phyloP scores from a whole-genome alignment of 2,329 filamentous ascomycete species.

The Alternaria sp. region DNA sequence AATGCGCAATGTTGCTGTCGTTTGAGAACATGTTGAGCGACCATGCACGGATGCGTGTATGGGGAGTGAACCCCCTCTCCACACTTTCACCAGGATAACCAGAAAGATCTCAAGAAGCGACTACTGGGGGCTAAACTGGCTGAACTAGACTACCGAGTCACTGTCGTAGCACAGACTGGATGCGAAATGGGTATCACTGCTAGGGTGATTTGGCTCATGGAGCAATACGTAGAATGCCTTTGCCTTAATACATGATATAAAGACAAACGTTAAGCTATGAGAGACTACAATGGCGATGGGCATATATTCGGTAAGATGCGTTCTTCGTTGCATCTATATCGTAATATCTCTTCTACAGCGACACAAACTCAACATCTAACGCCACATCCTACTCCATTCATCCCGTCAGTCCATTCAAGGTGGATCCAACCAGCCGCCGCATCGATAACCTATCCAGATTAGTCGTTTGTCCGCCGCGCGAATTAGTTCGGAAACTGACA shows the following conservation, averaged over 20 bases:
- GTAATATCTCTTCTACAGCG: background rate
- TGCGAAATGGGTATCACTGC: background rate
- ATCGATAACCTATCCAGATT: background rate
- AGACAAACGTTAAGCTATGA: background rate
- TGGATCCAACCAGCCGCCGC: background rate
- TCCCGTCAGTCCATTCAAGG: background rate
- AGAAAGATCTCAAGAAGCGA: fast-evolving
- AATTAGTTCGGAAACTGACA: slow-evolving; percentile 8
- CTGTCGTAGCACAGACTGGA: background rate
- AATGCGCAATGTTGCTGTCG: background rate
- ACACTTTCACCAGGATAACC: background rate
- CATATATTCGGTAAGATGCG: too few species aligned
- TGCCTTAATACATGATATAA: background rate
- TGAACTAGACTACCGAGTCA: background rate
- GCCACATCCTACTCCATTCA: background rate
- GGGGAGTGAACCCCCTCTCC: background rate
- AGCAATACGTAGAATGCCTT: background rate
- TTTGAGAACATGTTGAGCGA: background rate
- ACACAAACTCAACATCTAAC: background rate
- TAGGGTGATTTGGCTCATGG: background rate
- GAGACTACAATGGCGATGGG: too few species aligned
- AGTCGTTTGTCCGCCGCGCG: background rate
- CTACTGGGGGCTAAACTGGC: fast-evolving
- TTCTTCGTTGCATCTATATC: too few species aligned
- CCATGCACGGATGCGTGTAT: background rate